Percentiles rank a stretch among this genome's conserved stretches.
phyloP scores from a whole-genome alignment of 371 early-diverging fungal species.

The Actinomortierella ambigua region DNA sequence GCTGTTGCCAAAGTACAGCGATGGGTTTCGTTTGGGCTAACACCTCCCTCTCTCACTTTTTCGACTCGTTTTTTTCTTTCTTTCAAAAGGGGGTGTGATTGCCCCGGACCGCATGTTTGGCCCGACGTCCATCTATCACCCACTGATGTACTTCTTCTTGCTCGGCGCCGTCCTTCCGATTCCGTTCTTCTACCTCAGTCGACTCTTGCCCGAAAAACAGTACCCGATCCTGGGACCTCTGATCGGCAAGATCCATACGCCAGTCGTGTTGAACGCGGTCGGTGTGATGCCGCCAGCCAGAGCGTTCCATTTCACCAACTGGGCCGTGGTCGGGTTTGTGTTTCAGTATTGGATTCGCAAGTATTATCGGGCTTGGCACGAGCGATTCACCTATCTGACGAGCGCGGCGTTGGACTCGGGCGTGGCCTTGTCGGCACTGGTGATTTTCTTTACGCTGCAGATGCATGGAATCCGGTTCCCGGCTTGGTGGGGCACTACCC shows the following conservation, averaged over 20 bases:
- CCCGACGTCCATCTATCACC: conserved; percentile 60
- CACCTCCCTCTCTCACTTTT: too few species aligned
- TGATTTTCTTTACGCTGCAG: conserved; percentile 56
- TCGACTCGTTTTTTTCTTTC: too few species aligned
- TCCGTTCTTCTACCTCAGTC: conserved; percentile 52
- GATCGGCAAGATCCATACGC: conserved; percentile 38
- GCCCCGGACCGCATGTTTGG: conserved; percentile 76
- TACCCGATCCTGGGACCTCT: background rate
- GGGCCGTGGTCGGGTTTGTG: conserved; percentile 66
- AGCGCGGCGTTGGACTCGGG: conserved; percentile 80
- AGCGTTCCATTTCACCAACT: conserved; percentile 53
- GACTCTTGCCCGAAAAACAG: conserved; percentile 28
- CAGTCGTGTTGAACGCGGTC: conserved; percentile 49
- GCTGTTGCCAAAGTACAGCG: too few species aligned
- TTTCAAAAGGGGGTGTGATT: conserved; percentile 62
- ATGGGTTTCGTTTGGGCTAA: too few species aligned
- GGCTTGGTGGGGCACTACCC: conserved; percentile 42
- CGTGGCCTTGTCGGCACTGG: conserved; percentile 54
- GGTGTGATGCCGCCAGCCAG: conserved; percentile 47
- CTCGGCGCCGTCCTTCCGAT: conserved; percentile 64
- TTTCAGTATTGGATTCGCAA: conserved; percentile 68
- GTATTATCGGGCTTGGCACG: conserved; percentile 69
- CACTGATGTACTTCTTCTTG: conserved; percentile 57
- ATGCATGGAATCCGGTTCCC: conserved; percentile 12
- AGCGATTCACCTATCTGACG: conserved; percentile 71